Evolutionary conservation across 768 basidiomycete species (phyloP).

Genomic region (Agaricus bisporus): DNA sequence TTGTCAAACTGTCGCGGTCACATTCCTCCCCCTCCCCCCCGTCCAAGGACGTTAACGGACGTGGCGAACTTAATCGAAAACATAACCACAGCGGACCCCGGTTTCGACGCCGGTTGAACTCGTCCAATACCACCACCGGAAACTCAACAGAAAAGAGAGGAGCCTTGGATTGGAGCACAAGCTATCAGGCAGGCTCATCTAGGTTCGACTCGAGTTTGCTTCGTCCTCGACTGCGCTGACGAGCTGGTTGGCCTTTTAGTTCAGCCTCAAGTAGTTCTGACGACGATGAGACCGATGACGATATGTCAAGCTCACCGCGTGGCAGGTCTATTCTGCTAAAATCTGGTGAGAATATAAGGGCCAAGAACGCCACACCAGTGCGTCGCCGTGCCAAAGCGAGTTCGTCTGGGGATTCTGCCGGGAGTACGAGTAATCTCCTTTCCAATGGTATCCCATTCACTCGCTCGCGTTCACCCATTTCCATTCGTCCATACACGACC

Average conservation of each 20-base stretch:
- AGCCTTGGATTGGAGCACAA: conserved; percentile 72
- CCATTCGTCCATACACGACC: conserved; percentile 25
- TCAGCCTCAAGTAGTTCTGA: conserved; percentile 48
- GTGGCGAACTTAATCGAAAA: conserved; percentile 40
- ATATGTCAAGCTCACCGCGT: conserved; percentile 29
- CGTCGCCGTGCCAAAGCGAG: conserved; percentile 23
- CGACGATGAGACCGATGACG: conserved; percentile 58
- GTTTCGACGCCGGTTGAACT: conserved; percentile 30
- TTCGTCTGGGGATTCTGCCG: conserved; percentile 36
- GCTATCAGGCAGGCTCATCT: conserved; percentile 82
- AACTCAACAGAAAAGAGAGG: conserved; percentile 14
- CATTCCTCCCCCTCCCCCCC: conserved; percentile 74
- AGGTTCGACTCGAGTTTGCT: conserved; percentile 37
- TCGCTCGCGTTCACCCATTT: conserved; percentile 66
- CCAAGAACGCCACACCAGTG: conserved; percentile 17
- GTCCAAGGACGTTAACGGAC: conserved; percentile 44
- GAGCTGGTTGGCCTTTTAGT: conserved; percentile 21
- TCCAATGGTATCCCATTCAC: conserved; percentile 42
- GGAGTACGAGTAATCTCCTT: conserved; percentile 19
- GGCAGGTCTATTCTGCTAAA: conserved; percentile 34
- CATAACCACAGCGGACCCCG: conserved; percentile 25
- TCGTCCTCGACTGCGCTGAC: background rate
- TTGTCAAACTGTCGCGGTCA: conserved; percentile 71
- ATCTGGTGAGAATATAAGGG: background rate
- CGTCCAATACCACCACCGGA: conserved; percentile 13